Evolutionary conservation across 2,329 filamentous ascomycete species (phyloP), one percentile per base, ranked within the genome.

Genomic region (Aspergillus fructus): DNA sequence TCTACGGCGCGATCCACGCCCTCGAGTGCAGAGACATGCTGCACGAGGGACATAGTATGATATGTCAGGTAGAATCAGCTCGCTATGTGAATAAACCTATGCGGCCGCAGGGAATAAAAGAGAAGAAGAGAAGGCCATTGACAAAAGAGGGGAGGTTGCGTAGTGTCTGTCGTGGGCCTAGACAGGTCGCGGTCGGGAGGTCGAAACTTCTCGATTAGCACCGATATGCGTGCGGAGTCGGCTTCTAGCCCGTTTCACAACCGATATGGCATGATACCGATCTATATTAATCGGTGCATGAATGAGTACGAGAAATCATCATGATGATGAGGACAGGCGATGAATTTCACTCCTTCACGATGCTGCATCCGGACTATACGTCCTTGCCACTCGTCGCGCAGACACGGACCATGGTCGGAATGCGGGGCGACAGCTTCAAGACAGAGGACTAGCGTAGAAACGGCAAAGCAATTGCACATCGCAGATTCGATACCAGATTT

Each of bases 1-100:
- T 56, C 61, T 34, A 56, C 65, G 45, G 80, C 76, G 57, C 78
- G 73, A 64, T 82, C 80, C 47, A 71, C 71, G 61, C 80, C 80
- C 66, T 82, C 79, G 64, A 79, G 73, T 51, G 74, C 72, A 48
- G 78, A 78, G 55, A 82, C 79, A 67, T 81, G 80, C 67, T 82
- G 80, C 58, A 80, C 73, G 52, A 83, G 71, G 66, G 80, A 82
- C 80, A 83, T 82, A 17, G 21, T 48, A 30, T 17, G n/a, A 7
- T 41, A 30, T 12, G 48, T 40, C 17, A 27, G n/a, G 12, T 33
- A 34, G 12, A 30, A 30, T 12, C 15, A 33, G 24, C n/a, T 27
- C 21, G 17, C 6, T 13, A 17, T 24, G 21, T 42, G 15, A 33
- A 4, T 17, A n/a, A 9, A 51, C 30, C 37, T 34, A 41, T 3